phyloP scores from a whole-genome alignment of 192 early-diverging fungal genomes.

The Radiomyces spectabilis region DNA sequence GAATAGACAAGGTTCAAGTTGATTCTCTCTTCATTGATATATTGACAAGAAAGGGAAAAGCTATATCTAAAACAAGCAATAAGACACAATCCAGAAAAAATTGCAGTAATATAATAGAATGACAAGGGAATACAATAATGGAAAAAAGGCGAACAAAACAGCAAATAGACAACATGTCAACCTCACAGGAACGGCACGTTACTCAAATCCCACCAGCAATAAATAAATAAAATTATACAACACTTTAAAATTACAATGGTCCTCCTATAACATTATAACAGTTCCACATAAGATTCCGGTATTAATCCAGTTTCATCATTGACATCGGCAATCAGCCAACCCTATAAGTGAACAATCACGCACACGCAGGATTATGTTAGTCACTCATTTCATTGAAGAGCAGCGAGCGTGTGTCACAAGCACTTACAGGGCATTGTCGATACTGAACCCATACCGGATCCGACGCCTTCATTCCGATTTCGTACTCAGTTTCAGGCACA shows the following conservation, averaged over 20 bases:
- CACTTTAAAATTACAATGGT: no score
- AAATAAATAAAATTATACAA: no score
- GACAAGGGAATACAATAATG: background rate
- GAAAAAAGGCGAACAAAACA: background rate
- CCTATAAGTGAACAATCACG: slow-evolving; percentile 24
- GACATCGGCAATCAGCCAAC: slow-evolving; percentile 69
- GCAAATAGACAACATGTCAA: no score
- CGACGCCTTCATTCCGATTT: slow-evolving; percentile 57
- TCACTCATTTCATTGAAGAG: background rate
- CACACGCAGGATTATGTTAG: background rate
- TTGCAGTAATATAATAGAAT: background rate
- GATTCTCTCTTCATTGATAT: no score
- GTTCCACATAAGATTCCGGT: slow-evolving; percentile 72
- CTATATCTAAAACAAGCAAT: no score
- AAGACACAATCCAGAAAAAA: background rate
- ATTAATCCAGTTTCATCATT: slow-evolving; percentile 58
- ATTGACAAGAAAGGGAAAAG: no score
- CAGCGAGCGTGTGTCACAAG: background rate
- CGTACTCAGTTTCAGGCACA: slow-evolving; percentile 59
- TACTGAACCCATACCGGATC: slow-evolving; percentile 61
- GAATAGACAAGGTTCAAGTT: no score
- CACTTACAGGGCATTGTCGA: slow-evolving; percentile 49
- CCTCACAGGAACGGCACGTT: no score
- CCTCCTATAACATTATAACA: no score
- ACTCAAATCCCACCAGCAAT: no score